Conservation (phyloP, 2,329 filamentous ascomycete species). For the Ceratocystiopsis minuta region DNA sequence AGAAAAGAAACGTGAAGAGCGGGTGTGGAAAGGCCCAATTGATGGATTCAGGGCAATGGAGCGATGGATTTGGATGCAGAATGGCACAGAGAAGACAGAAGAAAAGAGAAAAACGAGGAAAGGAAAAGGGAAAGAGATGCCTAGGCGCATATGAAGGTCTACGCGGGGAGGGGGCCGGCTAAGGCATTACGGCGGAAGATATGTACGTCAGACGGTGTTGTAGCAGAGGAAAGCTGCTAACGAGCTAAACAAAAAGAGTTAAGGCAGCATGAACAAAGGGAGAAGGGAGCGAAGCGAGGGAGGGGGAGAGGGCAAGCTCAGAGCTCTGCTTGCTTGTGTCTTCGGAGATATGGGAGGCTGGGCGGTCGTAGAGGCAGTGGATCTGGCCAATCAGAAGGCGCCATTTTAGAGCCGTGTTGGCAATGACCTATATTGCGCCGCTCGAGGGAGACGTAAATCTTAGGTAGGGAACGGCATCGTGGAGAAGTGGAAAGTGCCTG, state of each 20-base stretch:
- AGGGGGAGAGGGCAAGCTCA: constrained; percentile 2
- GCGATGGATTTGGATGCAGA: neutral
- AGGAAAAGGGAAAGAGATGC: constrained; percentile 1
- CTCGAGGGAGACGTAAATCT: no score
- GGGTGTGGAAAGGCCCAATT: constrained; percentile 2
- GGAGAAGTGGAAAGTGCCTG: no score
- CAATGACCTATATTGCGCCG: no score
- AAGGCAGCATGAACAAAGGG: constrained; percentile 1
- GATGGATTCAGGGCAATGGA: neutral
- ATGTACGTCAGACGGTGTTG: no score
- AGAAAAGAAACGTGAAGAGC: constrained; percentile 8
- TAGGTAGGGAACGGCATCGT: no score
- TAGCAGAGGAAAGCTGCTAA: neutral
- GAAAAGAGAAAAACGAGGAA: constrained; percentile 2
- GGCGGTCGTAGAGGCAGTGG: neutral
- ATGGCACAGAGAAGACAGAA: constrained; percentile 8
- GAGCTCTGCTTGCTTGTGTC: no score
- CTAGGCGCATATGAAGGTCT: no score
- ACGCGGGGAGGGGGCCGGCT: no score
- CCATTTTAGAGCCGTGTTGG: no score
- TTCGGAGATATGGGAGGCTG: neutral
- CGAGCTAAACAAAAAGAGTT: constrained; percentile 1
- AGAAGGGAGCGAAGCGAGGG: neutral
- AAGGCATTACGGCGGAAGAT: no score
- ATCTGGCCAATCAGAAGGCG: no score